Conservation (phyloP, 352 stramenopile genomes). For the Phytophthora pinifolia region DNA sequence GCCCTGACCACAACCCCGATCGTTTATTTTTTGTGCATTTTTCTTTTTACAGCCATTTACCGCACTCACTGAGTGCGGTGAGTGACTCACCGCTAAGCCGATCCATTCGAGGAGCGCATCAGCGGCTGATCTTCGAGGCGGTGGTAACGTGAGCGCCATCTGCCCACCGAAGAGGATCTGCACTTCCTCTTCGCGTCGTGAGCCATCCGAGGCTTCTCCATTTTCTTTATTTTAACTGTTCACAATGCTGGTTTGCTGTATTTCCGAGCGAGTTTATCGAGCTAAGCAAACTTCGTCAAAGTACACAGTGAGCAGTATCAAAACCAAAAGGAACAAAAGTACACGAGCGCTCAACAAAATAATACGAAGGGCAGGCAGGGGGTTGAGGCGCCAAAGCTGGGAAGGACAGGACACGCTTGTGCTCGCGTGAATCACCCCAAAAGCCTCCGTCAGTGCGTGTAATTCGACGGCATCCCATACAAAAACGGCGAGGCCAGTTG, state of each 20-base stretch:
- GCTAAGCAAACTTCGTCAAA: constrained; percentile 26
- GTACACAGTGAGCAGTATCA: constrained; percentile 9
- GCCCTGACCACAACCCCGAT: too few species aligned
- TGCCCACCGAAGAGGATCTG: too few species aligned
- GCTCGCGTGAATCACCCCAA: constrained; percentile 8
- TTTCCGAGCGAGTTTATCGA: constrained; percentile 27
- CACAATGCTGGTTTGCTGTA: constrained; percentile 32
- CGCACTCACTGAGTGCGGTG: too few species aligned
- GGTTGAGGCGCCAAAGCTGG: constrained; percentile 15
- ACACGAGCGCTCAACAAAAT: constrained; percentile 36
- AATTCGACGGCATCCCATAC: constrained; percentile 36
- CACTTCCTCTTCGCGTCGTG: constrained; percentile 89
- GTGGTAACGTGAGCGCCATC: too few species aligned
- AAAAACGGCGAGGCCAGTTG: constrained; percentile 39
- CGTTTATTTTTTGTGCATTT: too few species aligned
- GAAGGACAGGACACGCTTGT: constrained; percentile 13
- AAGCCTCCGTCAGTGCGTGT: constrained; percentile 27
- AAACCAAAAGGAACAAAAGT: constrained; percentile 39
- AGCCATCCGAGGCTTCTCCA: background rate
- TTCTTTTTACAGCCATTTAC: too few species aligned
- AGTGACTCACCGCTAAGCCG: too few species aligned
- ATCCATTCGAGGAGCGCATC: too few species aligned
- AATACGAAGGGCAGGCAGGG: constrained; percentile 30
- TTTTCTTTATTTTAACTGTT: constrained; percentile 17
- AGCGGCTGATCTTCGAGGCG: too few species aligned